Percentiles rank a stretch among this genome's conserved stretches.
phyloP scores from a whole-genome alignment of 2,329 filamentous ascomycete genomes.

The Hysterium pulicare region DNA sequence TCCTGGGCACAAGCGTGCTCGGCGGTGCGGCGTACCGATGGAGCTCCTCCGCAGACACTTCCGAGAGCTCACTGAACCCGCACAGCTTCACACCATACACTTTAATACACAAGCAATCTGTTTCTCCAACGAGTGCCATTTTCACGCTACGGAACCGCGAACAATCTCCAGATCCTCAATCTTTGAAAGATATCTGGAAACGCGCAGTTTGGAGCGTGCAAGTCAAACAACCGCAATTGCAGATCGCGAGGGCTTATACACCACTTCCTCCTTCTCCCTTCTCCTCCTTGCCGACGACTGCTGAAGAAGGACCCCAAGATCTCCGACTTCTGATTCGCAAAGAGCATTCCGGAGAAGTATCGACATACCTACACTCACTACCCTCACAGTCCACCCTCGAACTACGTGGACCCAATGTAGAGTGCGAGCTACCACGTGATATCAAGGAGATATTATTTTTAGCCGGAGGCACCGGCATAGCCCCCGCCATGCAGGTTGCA shows the following conservation, averaged over 20 bases:
- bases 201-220: slow-evolving; percentile 82
- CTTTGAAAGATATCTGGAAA: slow-evolving; percentile 45
- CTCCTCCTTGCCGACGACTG: slow-evolving; percentile 17
- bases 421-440: slow-evolving; percentile 57
- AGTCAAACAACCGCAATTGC: slow-evolving; percentile 89
- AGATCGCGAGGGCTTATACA: slow-evolving; percentile 89
- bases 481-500: slow-evolving; percentile 80
- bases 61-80: slow-evolving; percentile 49
- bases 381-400: slow-evolving; percentile 63
- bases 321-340: slow-evolving; percentile 76
- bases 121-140: slow-evolving; percentile 67
- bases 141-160: slow-evolving; percentile 57
- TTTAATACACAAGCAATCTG: slow-evolving; percentile 57
- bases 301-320: slow-evolving; percentile 32
- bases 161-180: slow-evolving; percentile 24
- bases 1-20: slow-evolving; percentile 30
- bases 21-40: slow-evolving; percentile 35
- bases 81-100: slow-evolving; percentile 64
- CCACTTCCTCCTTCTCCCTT: slow-evolving; percentile 64
- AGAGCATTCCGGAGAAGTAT: slow-evolving; percentile 79
- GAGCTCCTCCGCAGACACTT: slow-evolving; percentile 19
- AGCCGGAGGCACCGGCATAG: slow-evolving; percentile 89
- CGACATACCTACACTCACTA: slow-evolving; percentile 70
- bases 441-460: slow-evolving; percentile 70
- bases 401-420: slow-evolving; percentile 73